phyloP scores from a whole-genome alignment of 495 filamentous ascomycete species.

The Letharia columbiana region DNA sequence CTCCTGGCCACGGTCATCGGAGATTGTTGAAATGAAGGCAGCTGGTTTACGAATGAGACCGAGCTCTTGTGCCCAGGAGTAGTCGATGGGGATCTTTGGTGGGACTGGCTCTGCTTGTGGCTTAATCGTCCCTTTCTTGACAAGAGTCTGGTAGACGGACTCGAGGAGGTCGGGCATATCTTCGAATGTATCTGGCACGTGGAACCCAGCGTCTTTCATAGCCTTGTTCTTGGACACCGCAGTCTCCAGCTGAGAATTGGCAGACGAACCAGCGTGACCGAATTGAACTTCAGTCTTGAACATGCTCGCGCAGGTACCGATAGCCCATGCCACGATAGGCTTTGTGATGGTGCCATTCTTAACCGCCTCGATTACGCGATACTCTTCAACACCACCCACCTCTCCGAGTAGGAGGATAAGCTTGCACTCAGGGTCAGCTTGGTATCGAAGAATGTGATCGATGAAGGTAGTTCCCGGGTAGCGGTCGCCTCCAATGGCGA shows the following conservation, averaged over 20 bases:
- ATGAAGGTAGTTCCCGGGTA: constrained; percentile 99
- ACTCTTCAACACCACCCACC: constrained; percentile 98
- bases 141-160: constrained; percentile 73
- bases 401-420: constrained; percentile 92
- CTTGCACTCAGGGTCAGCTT: constrained; percentile 94
- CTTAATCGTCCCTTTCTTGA: constrained; percentile 73
- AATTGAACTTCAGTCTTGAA: constrained; percentile 99
- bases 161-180: constrained; percentile 73
- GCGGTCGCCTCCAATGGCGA: constrained; percentile 97
- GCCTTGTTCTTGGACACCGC: constrained; percentile 90
- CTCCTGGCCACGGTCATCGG: constrained; percentile 98
- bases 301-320: constrained; percentile 98
- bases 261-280: constrained; percentile 95
- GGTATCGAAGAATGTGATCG: constrained; percentile 91
- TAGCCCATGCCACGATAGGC: constrained; percentile 98
- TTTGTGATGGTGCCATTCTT: constrained; percentile 92
- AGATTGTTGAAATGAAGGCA: constrained; percentile 99
- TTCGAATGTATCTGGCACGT: constrained; percentile 94
- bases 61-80: constrained; percentile 98
- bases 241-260: constrained; percentile 98
- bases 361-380: constrained; percentile 96
- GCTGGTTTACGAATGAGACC: constrained; percentile 99
- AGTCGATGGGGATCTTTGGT: constrained; percentile 99
- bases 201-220: constrained; percentile 90
- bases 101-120: constrained; percentile 82